Evolutionary conservation across 345 rosid species (phyloP), one percentile per base, ranked within the genome.

Genomic region (Bruguiera gymnorhiza): DNA sequence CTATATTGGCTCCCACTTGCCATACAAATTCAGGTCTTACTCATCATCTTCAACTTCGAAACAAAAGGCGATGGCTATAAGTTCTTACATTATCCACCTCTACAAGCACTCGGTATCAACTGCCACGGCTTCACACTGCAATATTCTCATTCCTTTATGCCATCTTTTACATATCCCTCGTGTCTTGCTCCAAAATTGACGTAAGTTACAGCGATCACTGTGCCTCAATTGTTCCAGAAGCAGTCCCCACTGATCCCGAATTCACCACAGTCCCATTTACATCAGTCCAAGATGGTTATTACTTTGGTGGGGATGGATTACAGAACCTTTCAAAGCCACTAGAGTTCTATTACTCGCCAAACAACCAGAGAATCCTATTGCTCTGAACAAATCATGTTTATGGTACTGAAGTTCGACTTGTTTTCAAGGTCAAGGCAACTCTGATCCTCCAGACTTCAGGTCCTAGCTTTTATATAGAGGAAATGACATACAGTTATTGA

Each of bases 121-220:
- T 37, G 8, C 19, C 70, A 52, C 31, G 70, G 61, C 65, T 72
- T 72, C 27, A 19, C 36, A 43, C 24, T 19, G 54, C 67, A 53
- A 52, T 48, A 18, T 39, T 67, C 60, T 39, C 62, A 27, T 13
- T 52, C 31, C 26, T 73, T n/a, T 27, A 24, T 8, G 7, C 67
- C 48, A 23, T 30, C 18, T 36, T 62, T 23, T 39, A 34, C 31
- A 5, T 39, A n/a, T 54, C 26, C 36, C 16, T 8, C 4, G 65
- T 68, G 5, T 61, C 57, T n/a, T 68, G 62, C 50, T 62, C 64
- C 54, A 34, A 72, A 20, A 31, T 58, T 34, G 36, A 66, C 52
- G 11, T 48, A 29, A 62, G 67, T 34, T 80, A 80, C 63, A 31
- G 69, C 43, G 71, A 78, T 19, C 65, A 77, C 62, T 86, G 87